Conservation (phyloP, 2,329 filamentous ascomycete species). For the Diaporthe sp. region DNA sequence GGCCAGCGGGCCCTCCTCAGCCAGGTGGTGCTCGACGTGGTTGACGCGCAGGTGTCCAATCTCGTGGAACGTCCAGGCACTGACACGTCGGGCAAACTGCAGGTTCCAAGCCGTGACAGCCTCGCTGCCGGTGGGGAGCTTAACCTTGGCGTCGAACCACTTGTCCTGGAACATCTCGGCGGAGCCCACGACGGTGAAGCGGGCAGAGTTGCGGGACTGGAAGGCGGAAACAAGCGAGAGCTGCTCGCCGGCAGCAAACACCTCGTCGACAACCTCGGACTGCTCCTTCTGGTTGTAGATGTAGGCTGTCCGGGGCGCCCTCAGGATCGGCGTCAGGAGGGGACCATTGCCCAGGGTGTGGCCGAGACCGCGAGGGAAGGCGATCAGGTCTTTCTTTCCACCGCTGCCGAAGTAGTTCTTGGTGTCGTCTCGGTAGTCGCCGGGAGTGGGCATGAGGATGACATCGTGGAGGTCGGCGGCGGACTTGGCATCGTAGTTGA, state of each 20-base stretch:
- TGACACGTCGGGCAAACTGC: constrained; percentile 86
- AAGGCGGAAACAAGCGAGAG: constrained; percentile 86
- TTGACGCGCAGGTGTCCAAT: constrained; percentile 89
- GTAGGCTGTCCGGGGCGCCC: constrained; percentile 88
- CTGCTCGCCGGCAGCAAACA: constrained; percentile 88
- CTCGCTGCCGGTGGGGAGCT: constrained; percentile 66
- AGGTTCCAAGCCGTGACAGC: constrained; percentile 79
- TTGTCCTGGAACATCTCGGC: constrained; percentile 88
- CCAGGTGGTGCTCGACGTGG: constrained; percentile 81
- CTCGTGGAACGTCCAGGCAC: constrained; percentile 98
- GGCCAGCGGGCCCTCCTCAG: constrained; percentile 62
- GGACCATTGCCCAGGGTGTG: constrained; percentile 85
- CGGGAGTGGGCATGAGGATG: constrained; percentile 80
- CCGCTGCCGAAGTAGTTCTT: constrained; percentile 83
- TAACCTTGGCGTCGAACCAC: constrained; percentile 88
- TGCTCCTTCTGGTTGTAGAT: constrained; percentile 95
- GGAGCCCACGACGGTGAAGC: constrained; percentile 87
- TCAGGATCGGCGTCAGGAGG: constrained; percentile 84
- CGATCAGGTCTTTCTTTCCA: constrained; percentile 70
- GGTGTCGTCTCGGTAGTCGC: constrained; percentile 74
- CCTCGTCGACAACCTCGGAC: constrained; percentile 78
- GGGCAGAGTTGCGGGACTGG: constrained; percentile 94
- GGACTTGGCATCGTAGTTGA: constrained; percentile 86
- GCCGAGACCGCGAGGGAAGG: constrained; percentile 85
- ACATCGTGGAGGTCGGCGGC: constrained; percentile 90